Base-by-base conservation (phyloP, 495 filamentous ascomycete genomes). In the Aspergillus affinis region DNA sequence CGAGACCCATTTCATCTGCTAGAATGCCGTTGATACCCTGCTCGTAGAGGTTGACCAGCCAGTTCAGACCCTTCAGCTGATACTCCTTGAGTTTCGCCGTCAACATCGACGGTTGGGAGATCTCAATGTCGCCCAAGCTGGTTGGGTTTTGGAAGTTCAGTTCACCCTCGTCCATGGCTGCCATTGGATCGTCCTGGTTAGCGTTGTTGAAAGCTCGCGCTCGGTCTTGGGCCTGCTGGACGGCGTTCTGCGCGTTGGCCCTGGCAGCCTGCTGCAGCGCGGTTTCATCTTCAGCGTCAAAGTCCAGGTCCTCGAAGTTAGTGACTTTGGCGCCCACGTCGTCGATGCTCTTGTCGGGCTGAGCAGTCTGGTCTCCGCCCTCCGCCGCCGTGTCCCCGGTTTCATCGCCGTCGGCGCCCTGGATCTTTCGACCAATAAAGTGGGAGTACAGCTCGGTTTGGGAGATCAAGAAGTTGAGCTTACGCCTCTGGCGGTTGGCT, bases 121-220 rank as follows among this genome's bases (percentile, higher is more conserved):
- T 90, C 67, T 96, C 90, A 65, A 96, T 91, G 67, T 91, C 91
- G 61, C 92, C 92, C 73, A 99, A 82, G 67, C 92, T 92, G 4
- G 92, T 91, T 5, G 94, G 94, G 71, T 99, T 98, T 77, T 99
- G 94, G 84, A 99, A 99, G 76, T 98, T 98, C 89, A 99, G 90
- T 74, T 99, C 94, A 55, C 92, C 93, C 64, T 96, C 88, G 55
- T 82, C 81, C 56, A 80, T 77, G 15, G 80, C 75, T 6, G 75
- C 78, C 72, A 82, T 78, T 19, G 81, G 66, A 19, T 82, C 76
- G 27, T 84, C 81, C 21, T 82, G 81, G 60, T 86, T 83, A 1
- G 17, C 26, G 15, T 49, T 49, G 77, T 97, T 94, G 79, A 99
- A 99, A 12, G 91, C 77, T 45, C 92, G 88, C 1, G 94, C 94